Evolutionary conservation across 768 basidiomycete species (phyloP).

Genomic region (Boletus patriciae): DNA sequence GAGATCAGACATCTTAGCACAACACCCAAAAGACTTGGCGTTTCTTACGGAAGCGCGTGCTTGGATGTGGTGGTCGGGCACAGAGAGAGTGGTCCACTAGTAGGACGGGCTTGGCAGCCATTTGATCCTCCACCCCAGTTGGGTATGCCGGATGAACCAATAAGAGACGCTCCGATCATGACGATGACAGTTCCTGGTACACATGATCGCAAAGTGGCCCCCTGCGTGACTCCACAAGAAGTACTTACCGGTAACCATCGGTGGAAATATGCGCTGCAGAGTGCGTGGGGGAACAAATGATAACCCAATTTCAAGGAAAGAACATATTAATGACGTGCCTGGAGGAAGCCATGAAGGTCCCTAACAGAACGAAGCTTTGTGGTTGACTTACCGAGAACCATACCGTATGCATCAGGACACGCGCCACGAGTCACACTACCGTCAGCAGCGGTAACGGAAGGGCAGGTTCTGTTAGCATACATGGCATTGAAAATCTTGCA

Average conservation of each 20-base stretch:
- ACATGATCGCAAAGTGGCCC: not conserved
- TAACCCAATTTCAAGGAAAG: conserved; percentile 77
- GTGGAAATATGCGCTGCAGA: conserved; percentile 71
- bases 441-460: conserved; percentile 53
- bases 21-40: not conserved
- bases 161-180: conserved; percentile 75
- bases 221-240: not conserved
- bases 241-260: conserved; percentile 65
- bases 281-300: conserved; percentile 69
- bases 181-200: conserved; percentile 69
- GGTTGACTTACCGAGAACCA: conserved; percentile 55
- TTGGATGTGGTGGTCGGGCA: conserved; percentile 75
- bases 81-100: conserved; percentile 62
- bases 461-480: conserved; percentile 79
- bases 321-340: conserved; percentile 77
- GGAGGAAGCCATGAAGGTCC: not conserved
- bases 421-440: conserved; percentile 58
- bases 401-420: conserved; percentile 82
- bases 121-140: conserved; percentile 89
- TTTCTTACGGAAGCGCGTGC: conserved; percentile 58
- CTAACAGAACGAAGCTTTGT: not conserved
- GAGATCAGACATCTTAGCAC: not conserved
- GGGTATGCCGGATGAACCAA: conserved; percentile 70
- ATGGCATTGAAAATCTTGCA: conserved; percentile 68
- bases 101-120: conserved; percentile 60